Base-by-base conservation (phyloP, 2,329 filamentous ascomycete species). In the Ophiosphaerella herpotricha region DNA sequence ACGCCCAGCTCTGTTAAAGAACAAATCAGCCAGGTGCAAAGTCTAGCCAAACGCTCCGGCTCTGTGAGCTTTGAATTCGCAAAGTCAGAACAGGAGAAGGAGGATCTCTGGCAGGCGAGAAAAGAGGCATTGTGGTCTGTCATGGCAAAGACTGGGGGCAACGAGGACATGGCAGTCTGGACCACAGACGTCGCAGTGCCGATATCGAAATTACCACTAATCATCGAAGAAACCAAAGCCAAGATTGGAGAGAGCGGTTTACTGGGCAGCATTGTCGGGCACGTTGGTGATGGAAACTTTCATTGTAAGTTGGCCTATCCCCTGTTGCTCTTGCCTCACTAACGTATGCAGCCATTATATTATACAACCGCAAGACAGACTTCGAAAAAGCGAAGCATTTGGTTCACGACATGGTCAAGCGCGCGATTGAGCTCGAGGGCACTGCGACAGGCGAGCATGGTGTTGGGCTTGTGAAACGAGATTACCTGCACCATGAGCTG, bases 361-460 rank as follows among this genome's bases (percentile, higher is more conserved):
- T 87, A 21, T 84, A 85, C 68, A 87, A 74, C 61, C 67, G 85
- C 49, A 83, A 89, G n/a, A 75, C 79, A 18, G 85, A 93, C 71
- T 82, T 86, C 58, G 74, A 79, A 50, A 80, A 82, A 46, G 87
- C 88, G 2, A 87, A 91, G 65, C 80, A 81, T 35, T 77, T 93
- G 23, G 88, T 94, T 23, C 88, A 92, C 68, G 81, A 85, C 50
- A 94, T 94, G 90, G 89, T 93, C 48, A 91, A 92, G 80, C 81
- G 88, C 54, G 90, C 90, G 0, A 85, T 95, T 41, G 88, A 91
- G 75, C 82, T 91, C 77, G 90, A 94, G 73, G 90, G 90, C 7
- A 94, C 90, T 0, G 89, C 91, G 1, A 92, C 90, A 11, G 90
- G 90, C 46, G 90, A 95, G 74, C 90, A 95, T 71, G 90, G 90